Evolutionary conservation across 306 rosid genomes (phyloP), one percentile per base, ranked within the genome.

Genomic region (Lupinus albus): DNA sequence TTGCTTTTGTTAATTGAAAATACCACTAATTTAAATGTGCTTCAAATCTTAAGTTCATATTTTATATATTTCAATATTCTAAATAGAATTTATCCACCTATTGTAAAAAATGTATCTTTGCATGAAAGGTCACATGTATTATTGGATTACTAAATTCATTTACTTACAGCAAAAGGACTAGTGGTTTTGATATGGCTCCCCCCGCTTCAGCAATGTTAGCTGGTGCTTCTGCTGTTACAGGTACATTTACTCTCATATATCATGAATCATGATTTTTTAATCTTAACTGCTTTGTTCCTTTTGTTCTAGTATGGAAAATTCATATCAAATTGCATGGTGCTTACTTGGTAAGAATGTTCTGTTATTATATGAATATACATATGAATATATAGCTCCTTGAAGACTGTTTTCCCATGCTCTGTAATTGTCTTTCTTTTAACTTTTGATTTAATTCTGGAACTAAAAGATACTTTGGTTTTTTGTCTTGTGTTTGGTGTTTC

Each of bases 131-230:
- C 4, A 41, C 49, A 17, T 60, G 14, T 28, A 38, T 71, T 32
- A 38, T 78, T 68, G 47, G 50, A 35, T 25, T 78, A 46, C 88
- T 87, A 73, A 84, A 65, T 54, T 14, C 52, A 55, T 58, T 70
- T 61, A 47, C 79, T 69, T 76, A 56, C 97, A 93, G 99, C 90
- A 93, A 93, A 86, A 86, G 99, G 85, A 90, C 88, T 51, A 93
- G 99, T 78, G 99, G 99, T 79, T 93, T 93, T 77, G 99, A 93
- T 78, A 84, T 89, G 97, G 99, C 97, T 7, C 99, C 99, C 62
- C 97, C 99, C 68, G 77, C 99, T 59, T 76, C 99, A 69, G 92
- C 97, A 67, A 61, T 88, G 78, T 70, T 93, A 68, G 68, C 92
- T 56, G 84, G 87, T 84, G 72, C 80, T 77, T 78, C 84, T 77